These are phyloP conservation scores for Phytomonas sp. DNA, from an alignment of 208 protist genomes.

Conservation along the genomic window DNA sequence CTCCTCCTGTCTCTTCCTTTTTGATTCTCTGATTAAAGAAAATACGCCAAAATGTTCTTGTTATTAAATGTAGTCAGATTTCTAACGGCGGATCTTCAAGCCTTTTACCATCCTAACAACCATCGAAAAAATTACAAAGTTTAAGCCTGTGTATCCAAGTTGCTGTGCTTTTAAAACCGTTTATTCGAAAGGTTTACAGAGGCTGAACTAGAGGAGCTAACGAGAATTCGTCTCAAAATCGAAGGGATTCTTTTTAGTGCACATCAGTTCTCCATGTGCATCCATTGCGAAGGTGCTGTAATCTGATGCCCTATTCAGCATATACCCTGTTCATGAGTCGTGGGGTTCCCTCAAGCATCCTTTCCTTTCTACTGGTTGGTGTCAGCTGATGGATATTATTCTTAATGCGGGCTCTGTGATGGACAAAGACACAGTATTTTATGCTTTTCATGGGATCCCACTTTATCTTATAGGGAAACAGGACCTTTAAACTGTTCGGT, in stretches of 20 bases:
- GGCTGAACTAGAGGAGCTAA: too few relatives aligned
- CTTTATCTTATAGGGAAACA: neutral
- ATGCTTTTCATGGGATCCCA: neutral
- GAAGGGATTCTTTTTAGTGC: too few relatives aligned
- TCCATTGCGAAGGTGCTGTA: too few relatives aligned
- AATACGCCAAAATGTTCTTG: neutral
- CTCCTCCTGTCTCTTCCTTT: neutral
- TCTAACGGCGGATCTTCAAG: neutral
- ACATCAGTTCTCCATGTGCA: too few relatives aligned
- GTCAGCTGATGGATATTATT: neutral
- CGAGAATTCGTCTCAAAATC: too few relatives aligned
- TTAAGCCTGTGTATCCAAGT: neutral
- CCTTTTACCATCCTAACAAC: neutral
- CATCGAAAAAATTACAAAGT: neutral
- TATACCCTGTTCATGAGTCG: too few relatives aligned
- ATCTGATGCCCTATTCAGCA: too few relatives aligned
- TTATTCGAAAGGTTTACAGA: too few relatives aligned
- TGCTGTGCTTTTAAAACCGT: too few relatives aligned
- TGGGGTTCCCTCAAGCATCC: neutral
- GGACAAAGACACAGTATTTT: neutral
- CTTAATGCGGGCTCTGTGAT: neutral
- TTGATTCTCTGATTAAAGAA: neutral
- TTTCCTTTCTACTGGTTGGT: neutral
- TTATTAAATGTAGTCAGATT: neutral
- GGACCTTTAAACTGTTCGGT: neutral